phyloP scores from a whole-genome alignment of 306 rosid species.

The Lathyrus sativus region DNA sequence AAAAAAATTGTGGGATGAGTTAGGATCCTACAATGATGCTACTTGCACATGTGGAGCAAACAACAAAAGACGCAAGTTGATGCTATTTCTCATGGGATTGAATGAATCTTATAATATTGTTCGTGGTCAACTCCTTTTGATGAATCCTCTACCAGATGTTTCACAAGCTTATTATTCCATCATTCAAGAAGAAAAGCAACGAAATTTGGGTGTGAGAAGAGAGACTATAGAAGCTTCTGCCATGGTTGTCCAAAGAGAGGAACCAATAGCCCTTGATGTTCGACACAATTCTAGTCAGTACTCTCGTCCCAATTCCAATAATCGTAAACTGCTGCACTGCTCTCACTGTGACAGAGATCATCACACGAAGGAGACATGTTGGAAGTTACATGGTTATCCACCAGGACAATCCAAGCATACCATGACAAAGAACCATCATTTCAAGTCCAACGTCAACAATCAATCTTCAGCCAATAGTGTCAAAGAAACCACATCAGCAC shows the following conservation, averaged over 20 bases:
- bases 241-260: neutral
- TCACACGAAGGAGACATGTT: neutral
- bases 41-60: no score
- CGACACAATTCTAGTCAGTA: no score
- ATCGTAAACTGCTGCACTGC: neutral
- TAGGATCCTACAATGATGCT: no score
- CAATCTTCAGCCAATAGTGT: neutral
- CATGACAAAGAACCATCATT: neutral
- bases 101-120: no score
- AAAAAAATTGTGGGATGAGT: no score
- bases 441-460: neutral
- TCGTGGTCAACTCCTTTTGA: no score
- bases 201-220: no score
- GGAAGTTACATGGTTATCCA: constrained; percentile 11
- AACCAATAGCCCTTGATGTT: neutral
- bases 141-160: neutral
- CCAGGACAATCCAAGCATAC: neutral
- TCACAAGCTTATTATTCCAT: neutral
- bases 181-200: neutral
- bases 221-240: constrained; percentile 2
- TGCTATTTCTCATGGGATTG: no score
- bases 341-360: constrained; percentile 3
- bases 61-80: no score
- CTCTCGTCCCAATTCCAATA: neutral
- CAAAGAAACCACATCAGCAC: neutral